Evolutionary conservation across 2,329 filamentous ascomycete genomes (phyloP), one percentile per base, ranked within the genome.

Genomic region (Clarireedia homoeocarpa): DNA sequence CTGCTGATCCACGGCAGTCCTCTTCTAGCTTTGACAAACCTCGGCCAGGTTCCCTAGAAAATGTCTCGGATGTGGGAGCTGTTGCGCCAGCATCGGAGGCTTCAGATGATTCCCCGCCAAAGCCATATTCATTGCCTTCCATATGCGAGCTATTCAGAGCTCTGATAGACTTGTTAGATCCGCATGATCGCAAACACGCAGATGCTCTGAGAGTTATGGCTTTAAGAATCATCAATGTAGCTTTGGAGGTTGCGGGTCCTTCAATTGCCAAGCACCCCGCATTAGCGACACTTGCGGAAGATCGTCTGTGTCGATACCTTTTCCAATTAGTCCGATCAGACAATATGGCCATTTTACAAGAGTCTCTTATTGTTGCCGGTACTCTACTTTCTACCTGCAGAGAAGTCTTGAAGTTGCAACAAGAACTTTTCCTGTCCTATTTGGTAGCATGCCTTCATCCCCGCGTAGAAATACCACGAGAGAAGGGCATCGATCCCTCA

Each of bases 161-260:
- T 44, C 76, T 99, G 26, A 92, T 97, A 46, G 92, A 95, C 70
- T 84, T 99, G 15, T 74, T 99, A 26, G 91, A 99, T 68, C 94
- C 95, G 1, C 89, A 96, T 67, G 92, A 97, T 71, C 85, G 84
- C 52, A 89, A 92, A 64, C 89, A 96, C 70, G 95, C 91, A 2
- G 94, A 99, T 68, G 86, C 89, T 1, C 94, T 97, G 86, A 84
- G 92, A 64, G 90, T 99, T 42, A 99, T 99, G 91, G 94, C 94
- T 17, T 75, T 99, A 62, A 84, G 94, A 45, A 97, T 99, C 61
- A 94, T 99, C 55, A 94, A 99, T 70, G 94, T 99, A 46, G 94
- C 94, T 1, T 80, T 99, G 23, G 94, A 99, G 72, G 92, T 99
- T 57, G 91, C 94, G 1, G 94, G 94, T 0, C 92, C 94, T 4